Conservation (phyloP, 116 monocot genomes). For the Trichopus zeylanicus region DNA sequence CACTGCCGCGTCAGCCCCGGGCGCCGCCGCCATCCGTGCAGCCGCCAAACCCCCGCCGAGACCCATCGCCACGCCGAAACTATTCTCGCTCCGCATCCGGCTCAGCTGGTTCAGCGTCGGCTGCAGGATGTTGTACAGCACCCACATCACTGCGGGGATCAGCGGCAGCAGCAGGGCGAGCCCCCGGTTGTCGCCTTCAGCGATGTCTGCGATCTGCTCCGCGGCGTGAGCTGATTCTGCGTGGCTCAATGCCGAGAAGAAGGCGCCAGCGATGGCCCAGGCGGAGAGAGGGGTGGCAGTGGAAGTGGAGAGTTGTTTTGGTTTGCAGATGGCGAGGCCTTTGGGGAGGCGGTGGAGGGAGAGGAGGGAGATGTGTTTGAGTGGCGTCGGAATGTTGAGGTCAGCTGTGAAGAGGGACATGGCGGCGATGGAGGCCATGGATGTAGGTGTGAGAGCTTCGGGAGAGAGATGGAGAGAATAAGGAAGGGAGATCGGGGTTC, state of each 20-base stretch:
- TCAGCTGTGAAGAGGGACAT: no score
- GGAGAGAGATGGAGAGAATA: no score
- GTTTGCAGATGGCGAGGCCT: conserved; percentile 9
- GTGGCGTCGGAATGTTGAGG: no score
- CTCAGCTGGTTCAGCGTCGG: conserved; percentile 60
- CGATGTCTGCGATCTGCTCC: conserved; percentile 46
- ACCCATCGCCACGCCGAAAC: conserved; percentile 22
- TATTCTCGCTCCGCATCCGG: conserved; percentile 36
- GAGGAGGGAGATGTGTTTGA: conserved; percentile 39
- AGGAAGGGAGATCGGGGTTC: no score
- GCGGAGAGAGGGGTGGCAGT: no score
- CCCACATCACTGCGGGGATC: conserved; percentile 50
- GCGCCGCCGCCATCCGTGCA: conserved; percentile 4
- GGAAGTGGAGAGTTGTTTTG: conserved; percentile 16
- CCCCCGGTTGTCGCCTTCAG: conserved; percentile 49
- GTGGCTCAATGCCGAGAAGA: conserved; percentile 36
- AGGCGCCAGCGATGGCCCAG: conserved; percentile 38
- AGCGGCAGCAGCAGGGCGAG: conserved; percentile 40
- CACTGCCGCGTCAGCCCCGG: conserved; percentile 18
- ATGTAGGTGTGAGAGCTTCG: no score
- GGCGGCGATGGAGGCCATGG: no score
- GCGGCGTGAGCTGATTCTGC: conserved; percentile 47
- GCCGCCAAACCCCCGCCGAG: conserved; percentile 14
- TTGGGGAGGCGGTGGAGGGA: conserved; percentile 36
- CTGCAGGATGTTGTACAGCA: conserved; percentile 65